Conservation (phyloP, 2,329 filamentous ascomycete species). For the Penicillium freii region DNA sequence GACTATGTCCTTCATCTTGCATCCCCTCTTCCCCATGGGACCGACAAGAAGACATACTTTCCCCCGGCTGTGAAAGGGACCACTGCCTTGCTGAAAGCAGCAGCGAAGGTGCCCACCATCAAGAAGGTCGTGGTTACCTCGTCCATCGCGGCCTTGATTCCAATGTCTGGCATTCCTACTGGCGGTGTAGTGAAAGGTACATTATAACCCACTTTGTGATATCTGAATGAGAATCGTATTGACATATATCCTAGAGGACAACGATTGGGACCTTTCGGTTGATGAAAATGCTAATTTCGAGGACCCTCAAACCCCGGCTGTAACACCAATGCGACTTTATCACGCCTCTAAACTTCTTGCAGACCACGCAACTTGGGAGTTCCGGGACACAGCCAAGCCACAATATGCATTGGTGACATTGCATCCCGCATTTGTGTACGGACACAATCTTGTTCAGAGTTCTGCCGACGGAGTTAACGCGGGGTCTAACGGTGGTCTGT, state of each 20-base stretch:
- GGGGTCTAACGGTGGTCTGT: slow-evolving; percentile 17
- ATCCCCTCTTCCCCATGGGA: slow-evolving; percentile 21
- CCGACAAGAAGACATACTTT: slow-evolving; percentile 20
- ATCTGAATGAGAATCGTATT: neutral
- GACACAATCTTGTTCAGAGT: slow-evolving; percentile 22
- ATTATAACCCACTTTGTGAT: too few species aligned
- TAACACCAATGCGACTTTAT: slow-evolving; percentile 23
- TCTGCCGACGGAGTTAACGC: slow-evolving; percentile 12
- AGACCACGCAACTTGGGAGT: slow-evolving; percentile 23
- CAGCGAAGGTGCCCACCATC: slow-evolving; percentile 18
- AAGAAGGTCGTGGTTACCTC: slow-evolving; percentile 27
- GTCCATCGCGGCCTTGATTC: slow-evolving; percentile 21
- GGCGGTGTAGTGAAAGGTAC: slow-evolving; percentile 23
- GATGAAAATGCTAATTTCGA: slow-evolving; percentile 17
- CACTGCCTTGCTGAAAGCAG: slow-evolving; percentile 16
- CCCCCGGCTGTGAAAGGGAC: slow-evolving; percentile 26
- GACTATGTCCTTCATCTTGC: slow-evolving; percentile 29
- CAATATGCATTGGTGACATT: slow-evolving; percentile 24
- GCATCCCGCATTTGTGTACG: slow-evolving; percentile 25
- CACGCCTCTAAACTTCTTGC: slow-evolving; percentile 28
- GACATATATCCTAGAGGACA: slow-evolving; percentile 17
- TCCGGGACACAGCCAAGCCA: slow-evolving; percentile 15
- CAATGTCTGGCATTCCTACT: slow-evolving; percentile 16
- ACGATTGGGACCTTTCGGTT: slow-evolving; percentile 22
- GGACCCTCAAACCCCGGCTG: slow-evolving; percentile 5